Conservation (phyloP, 2,329 filamentous ascomycete species). For the Chaetomium olivaceum region DNA sequence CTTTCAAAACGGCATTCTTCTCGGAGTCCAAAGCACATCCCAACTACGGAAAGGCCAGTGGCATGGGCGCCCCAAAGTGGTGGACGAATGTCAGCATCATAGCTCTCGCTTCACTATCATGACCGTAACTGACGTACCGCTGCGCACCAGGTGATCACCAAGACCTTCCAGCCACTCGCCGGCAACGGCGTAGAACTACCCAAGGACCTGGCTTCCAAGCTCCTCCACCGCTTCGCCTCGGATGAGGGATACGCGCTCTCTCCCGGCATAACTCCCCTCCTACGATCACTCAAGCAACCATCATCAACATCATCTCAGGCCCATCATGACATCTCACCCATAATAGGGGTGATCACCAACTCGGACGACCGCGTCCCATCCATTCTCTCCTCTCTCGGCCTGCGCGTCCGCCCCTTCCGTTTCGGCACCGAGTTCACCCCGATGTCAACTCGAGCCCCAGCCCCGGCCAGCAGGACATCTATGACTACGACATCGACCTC, state of each 20-base stretch:
- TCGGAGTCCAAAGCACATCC: slow-evolving; percentile 49
- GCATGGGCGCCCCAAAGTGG: slow-evolving; percentile 56
- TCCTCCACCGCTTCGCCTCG: slow-evolving; percentile 56
- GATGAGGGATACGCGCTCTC: slow-evolving; percentile 54
- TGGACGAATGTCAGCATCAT: slow-evolving; percentile 55
- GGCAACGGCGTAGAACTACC: slow-evolving; percentile 39
- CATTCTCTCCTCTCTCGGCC: slow-evolving; percentile 55
- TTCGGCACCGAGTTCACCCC: slow-evolving; percentile 30
- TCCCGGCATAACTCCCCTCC: slow-evolving; percentile 40
- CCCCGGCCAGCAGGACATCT: neutral
- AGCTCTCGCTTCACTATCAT: neutral
- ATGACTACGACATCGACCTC: slow-evolving; percentile 50
- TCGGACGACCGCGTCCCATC: slow-evolving; percentile 60
- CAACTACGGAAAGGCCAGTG: slow-evolving; percentile 58
- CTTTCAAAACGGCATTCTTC: slow-evolving; percentile 48
- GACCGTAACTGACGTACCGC: neutral
- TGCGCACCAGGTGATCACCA: slow-evolving; percentile 55
- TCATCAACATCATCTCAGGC: neutral
- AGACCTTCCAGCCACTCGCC: slow-evolving; percentile 51
- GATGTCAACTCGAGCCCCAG: neutral
- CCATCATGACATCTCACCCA: slow-evolving; percentile 34
- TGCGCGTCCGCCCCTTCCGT: slow-evolving; percentile 47
- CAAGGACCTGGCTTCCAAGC: slow-evolving; percentile 46
- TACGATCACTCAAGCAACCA: slow-evolving; percentile 12
- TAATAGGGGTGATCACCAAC: slow-evolving; percentile 62